Conservation (phyloP, 345 rosid genomes). For the Camelina sativa region DNA sequence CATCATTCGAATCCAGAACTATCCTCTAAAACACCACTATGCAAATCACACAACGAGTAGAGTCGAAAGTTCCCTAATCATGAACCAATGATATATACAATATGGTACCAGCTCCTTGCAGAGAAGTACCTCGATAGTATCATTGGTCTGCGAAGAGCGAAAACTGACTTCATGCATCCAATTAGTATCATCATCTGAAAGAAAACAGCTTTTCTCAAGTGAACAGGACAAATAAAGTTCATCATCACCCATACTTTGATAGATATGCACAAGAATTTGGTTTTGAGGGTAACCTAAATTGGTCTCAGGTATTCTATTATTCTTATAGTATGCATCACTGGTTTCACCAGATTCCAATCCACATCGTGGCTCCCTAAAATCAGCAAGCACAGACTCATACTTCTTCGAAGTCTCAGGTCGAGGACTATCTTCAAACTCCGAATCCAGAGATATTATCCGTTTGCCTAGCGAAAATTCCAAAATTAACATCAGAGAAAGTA, state of each 20-base stretch:
- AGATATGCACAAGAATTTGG: not conserved
- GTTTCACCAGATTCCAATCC: constrained; percentile 42
- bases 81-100: constrained; percentile 14
- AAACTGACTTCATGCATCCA: constrained; percentile 46
- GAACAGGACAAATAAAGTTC: constrained; percentile 13
- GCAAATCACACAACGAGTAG: not conserved
- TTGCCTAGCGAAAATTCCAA: constrained; percentile 48
- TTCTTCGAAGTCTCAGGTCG: constrained; percentile 43
- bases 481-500: not conserved
- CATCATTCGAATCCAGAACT: not conserved
- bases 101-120: constrained; percentile 10
- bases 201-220: not conserved
- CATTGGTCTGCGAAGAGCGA: constrained; percentile 37
- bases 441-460: constrained; percentile 66
- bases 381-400: constrained; percentile 38
- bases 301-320: constrained; percentile 13
- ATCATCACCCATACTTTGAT: not conserved
- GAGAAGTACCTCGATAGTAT: constrained; percentile 48
- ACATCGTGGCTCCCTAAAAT: constrained; percentile 30
- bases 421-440: constrained; percentile 63
- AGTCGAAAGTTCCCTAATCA: not conserved
- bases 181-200: constrained; percentile 39
- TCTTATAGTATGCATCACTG: constrained; percentile 24
- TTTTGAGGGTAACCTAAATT: constrained; percentile 12
- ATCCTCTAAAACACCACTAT: not conserved